phyloP scores from a whole-genome alignment of 495 filamentous ascomycete genomes.

The Penicillium paxilli region DNA sequence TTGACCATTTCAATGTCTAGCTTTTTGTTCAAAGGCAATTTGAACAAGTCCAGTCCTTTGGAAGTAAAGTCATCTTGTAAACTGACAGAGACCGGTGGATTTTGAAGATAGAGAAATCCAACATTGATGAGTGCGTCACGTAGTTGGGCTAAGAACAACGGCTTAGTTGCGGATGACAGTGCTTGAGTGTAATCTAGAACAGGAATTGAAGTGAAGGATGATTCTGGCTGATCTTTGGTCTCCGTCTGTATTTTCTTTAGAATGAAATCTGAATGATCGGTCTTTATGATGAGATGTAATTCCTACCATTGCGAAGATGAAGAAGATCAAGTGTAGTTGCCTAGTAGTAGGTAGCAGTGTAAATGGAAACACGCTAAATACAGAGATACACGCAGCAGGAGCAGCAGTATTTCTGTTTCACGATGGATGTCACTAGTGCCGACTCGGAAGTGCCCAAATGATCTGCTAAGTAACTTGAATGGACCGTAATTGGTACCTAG shows the following conservation, averaged over 20 bases:
- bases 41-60: conserved; percentile 74
- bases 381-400: too few relatives aligned
- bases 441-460: too few relatives aligned
- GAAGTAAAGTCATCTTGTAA: conserved; percentile 67
- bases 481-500: too few relatives aligned
- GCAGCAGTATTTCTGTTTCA: too few relatives aligned
- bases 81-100: conserved; percentile 71
- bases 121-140: conserved; percentile 84
- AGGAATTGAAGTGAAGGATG: conserved; percentile 70
- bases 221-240: not conserved
- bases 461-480: too few relatives aligned
- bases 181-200: conserved; percentile 76
- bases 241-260: not conserved
- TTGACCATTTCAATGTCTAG: conserved; percentile 90
- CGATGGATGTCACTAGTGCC: too few relatives aligned
- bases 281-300: not conserved
- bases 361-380: too few relatives aligned
- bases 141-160: conserved; percentile 68
- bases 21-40: conserved; percentile 80
- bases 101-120: conserved; percentile 89
- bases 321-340: not conserved
- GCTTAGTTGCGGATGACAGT: conserved; percentile 65
- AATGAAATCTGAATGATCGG: not conserved
- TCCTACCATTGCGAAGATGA: too few relatives aligned
- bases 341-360: too few relatives aligned